Evolutionary conservation across 495 filamentous ascomycete species (phyloP).

Genomic region (Talaromyces nanjingensis): DNA sequence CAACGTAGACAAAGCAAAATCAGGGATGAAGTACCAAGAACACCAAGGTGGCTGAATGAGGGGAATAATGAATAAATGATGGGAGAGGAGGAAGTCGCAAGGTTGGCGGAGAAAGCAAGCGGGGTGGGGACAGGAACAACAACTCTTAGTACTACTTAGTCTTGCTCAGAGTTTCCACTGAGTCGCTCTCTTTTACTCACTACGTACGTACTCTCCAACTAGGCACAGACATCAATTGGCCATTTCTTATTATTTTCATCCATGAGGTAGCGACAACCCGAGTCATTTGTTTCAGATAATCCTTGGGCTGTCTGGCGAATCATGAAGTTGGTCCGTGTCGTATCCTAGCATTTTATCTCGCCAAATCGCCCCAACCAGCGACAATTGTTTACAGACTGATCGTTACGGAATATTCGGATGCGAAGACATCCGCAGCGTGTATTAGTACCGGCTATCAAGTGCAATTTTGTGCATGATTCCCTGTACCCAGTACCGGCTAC

Average conservation of each 20-base stretch:
- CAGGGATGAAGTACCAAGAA: background rate
- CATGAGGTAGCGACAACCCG: background rate
- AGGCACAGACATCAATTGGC: background rate
- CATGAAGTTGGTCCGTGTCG: background rate
- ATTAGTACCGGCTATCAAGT: background rate
- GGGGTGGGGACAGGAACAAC: background rate
- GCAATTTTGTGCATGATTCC: background rate
- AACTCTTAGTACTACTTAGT: background rate
- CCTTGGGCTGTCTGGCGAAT: background rate
- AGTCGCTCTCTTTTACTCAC: background rate
- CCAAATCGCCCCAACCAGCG: background rate
- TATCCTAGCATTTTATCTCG: background rate
- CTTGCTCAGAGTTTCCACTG: background rate
- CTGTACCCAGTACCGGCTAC: background rate
- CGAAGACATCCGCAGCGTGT: background rate
- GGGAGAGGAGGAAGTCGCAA: background rate
- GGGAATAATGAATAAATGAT: background rate
- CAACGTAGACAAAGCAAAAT: background rate
- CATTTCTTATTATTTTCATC: background rate
- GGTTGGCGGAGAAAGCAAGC: background rate
- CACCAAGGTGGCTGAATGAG: background rate
- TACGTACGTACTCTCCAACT: background rate
- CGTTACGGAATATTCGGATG: background rate
- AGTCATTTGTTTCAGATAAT: background rate
- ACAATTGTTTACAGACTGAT: background rate